Conservation (phyloP, 306 rosid genomes). For the Castanea sativa region DNA sequence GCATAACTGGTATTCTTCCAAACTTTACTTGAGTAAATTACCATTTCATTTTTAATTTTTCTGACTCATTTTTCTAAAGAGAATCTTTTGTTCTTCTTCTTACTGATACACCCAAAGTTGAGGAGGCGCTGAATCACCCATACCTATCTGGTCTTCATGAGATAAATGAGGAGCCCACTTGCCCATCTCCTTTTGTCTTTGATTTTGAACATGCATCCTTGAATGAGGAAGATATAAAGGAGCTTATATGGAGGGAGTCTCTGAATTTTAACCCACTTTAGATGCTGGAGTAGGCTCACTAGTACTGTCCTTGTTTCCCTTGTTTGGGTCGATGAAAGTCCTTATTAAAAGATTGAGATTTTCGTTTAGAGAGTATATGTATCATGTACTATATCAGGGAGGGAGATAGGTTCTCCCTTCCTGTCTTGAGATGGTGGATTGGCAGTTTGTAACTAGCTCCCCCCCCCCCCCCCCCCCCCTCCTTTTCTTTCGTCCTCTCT, state of each 20-base stretch:
- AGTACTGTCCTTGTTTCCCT: neutral
- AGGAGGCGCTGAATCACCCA: conserved; percentile 91
- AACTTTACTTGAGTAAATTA: conserved; percentile 1
- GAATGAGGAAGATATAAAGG: conserved; percentile 89
- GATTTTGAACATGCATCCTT: conserved; percentile 76
- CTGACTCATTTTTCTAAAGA: conserved; percentile 11
- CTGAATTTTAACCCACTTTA: conserved; percentile 43
- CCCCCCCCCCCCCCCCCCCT: accelerated
- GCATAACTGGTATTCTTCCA: conserved; percentile 70
- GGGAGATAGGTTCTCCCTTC: conserved; percentile 39
- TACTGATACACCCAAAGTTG: conserved; percentile 47
- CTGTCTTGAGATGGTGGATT: conserved; percentile 17
- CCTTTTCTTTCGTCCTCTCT: too few species aligned
- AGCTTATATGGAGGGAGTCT: conserved; percentile 87
- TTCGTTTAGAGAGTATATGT: conserved; percentile 16
- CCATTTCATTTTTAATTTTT: neutral
- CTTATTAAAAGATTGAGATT: conserved; percentile 19
- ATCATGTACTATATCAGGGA: conserved; percentile 11
- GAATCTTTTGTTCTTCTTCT: conserved; percentile 7
- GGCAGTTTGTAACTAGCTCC: neutral
- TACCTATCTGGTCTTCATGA: conserved; percentile 83
- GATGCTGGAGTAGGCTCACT: conserved; percentile 23
- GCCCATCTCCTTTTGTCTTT: conserved; percentile 74
- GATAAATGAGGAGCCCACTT: conserved; percentile 93
- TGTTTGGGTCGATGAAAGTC: neutral